These are phyloP conservation scores for Trichocladium antarcticum DNA, from an alignment of 495 filamentous ascomycete genomes.

Conservation along the genomic window DNA sequence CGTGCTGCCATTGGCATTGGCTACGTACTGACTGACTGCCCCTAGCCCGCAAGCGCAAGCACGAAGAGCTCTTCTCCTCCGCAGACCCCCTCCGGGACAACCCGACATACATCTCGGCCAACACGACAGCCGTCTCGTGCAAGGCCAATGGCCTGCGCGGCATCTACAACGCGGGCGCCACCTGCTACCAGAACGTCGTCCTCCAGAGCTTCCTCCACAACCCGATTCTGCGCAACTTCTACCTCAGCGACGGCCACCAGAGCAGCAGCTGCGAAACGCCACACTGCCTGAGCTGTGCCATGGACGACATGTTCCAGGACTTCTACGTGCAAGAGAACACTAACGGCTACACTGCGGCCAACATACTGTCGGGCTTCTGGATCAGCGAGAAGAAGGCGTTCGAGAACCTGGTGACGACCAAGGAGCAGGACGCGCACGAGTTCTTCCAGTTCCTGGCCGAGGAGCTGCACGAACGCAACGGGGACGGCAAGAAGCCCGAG, in stretches of 20 bases:
- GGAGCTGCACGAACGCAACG: conserved; percentile 63
- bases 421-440: conserved; percentile 90
- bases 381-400: conserved; percentile 49
- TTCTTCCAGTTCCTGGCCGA: conserved; percentile 89
- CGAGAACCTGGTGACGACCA: conserved; percentile 75
- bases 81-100: conserved; percentile 45
- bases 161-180: conserved; percentile 89
- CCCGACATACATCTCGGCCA: conserved; percentile 45
- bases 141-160: conserved; percentile 66
- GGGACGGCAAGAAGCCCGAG: conserved; percentile 44
- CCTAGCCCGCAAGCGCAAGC: conserved; percentile 46
- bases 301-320: conserved; percentile 85
- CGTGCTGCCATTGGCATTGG: neutral
- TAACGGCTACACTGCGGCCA: conserved; percentile 72
- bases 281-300: conserved; percentile 73
- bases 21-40: neutral
- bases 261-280: conserved; percentile 51
- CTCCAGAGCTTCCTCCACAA: conserved; percentile 83
- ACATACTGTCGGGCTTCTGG: conserved; percentile 71
- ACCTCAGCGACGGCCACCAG: conserved; percentile 73
- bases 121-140: conserved; percentile 53
- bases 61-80: conserved; percentile 44
- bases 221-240: conserved; percentile 73
- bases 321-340: conserved; percentile 72
- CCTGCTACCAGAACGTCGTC: conserved; percentile 88